Conservation (phyloP, 1,139 yeast genomes). For the Pichia kudriavzevii region DNA sequence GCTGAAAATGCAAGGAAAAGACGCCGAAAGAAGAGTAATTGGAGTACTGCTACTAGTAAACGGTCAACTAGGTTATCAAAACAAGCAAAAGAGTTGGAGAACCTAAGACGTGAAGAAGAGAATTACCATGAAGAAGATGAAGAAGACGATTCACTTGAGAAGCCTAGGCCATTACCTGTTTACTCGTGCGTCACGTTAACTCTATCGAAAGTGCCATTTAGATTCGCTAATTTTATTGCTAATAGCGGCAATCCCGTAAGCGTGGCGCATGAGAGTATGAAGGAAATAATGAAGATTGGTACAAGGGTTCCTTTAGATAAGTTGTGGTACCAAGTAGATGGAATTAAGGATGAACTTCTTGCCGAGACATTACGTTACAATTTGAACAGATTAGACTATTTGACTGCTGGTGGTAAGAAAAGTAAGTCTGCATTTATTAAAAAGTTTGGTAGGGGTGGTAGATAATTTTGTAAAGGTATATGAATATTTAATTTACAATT, state of each 20-base stretch:
- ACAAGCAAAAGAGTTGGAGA: slow-evolving; percentile 20
- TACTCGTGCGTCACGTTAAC: slow-evolving; percentile 62
- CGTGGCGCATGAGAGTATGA: slow-evolving; percentile 56
- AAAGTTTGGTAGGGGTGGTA: slow-evolving; percentile 13
- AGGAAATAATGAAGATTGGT: slow-evolving; percentile 51
- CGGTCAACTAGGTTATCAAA: slow-evolving; percentile 22
- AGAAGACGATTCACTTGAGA: slow-evolving; percentile 13
- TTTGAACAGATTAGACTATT: slow-evolving; percentile 28
- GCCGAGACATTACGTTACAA: slow-evolving; percentile 42
- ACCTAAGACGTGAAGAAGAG: slow-evolving; percentile 21
- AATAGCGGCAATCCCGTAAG: slow-evolving; percentile 58
- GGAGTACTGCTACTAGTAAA: slow-evolving; percentile 21
- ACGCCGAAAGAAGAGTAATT: slow-evolving; percentile 20
- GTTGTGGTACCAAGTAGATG: slow-evolving; percentile 83
- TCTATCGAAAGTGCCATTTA: slow-evolving; percentile 54
- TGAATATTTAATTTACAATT: not conserved
- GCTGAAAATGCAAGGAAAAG: slow-evolving; percentile 18
- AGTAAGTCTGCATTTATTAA: slow-evolving; percentile 22
- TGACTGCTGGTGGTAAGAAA: slow-evolving; percentile 28
- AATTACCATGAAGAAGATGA: slow-evolving; percentile 15
- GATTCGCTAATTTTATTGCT: slow-evolving; percentile 60
- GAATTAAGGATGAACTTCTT: slow-evolving; percentile 55
- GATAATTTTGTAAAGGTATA: slow-evolving; percentile 1
- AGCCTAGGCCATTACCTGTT: slow-evolving; percentile 33
- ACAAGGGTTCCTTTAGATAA: slow-evolving; percentile 53